Evolutionary conservation across 1,284 basidiomycete genomes (phyloP), one percentile per base, ranked within the genome.

Genomic region (Polyporus tsugae): DNA sequence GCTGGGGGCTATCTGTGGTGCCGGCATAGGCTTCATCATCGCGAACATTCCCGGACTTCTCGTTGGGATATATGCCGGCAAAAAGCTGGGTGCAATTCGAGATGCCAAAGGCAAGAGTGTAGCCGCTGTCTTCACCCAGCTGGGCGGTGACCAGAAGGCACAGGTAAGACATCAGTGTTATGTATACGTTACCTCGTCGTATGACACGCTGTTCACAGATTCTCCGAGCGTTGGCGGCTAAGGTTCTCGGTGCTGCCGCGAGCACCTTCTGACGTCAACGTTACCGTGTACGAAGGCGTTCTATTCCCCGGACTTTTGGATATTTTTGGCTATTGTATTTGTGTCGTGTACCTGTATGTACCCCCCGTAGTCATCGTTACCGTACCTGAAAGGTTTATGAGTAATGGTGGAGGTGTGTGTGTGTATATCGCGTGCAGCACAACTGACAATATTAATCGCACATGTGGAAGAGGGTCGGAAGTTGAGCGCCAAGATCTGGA

Each of bases 41-140:
- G 95, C 91, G 35, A 98, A 97, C 77, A 77, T 97, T 2, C 95
- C 96, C 4, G 96, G 96, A 2, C 77, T 91, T 36, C 86, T 94
- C 82, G 80, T 93, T 33, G 93, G 93, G 71, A 94, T 90, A 1
- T 89, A 92, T 74, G 94, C 94, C 0, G 96, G 96, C 0, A 96
- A 95, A 76, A 85, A 93, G 19, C 81, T 97, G 44, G 96, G 96
- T 59, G 94, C 95, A 1, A 85, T 98, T 64, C 85, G 96, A 64
- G 96, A 98, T 76, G 96, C 96, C 2, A 97, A 97, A 82, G 96
- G 92, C 19, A 95, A 95, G 85, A 92, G 91, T 70, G 95, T 98
- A 29, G 95, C 94, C 11, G 86, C 92, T 22, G 97, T 99, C n/a
- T 99, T 99, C 80, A 83, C 86, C 60, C 86, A 92, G 36, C 85